These are phyloP conservation scores for Echeveria elegans DNA, from an alignment of 164 flowering plant species.

Conservation along the genomic window DNA sequence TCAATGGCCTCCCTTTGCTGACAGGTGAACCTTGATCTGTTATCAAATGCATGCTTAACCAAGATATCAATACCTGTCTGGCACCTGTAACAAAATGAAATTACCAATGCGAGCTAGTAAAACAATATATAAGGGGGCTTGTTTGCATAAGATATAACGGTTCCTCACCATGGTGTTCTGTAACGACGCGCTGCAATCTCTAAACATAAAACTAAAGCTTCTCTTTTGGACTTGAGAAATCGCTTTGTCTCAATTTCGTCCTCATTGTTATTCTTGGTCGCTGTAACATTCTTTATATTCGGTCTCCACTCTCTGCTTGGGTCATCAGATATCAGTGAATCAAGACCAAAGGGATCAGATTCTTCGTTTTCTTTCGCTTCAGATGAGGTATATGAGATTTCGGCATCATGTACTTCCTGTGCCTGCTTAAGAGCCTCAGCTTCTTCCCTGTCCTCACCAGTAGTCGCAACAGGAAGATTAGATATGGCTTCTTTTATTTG, in stretches of 20 bases:
- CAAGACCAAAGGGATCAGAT: conserved; percentile 86
- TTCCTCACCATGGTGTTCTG: conserved; percentile 59
- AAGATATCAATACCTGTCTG: conserved; percentile 85
- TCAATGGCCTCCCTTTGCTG: conserved; percentile 71
- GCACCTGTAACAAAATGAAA: conserved; percentile 49
- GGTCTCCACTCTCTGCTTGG: conserved; percentile 39
- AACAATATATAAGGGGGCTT: background rate
- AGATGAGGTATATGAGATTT: conserved; percentile 13
- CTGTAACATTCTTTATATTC: conserved; percentile 42
- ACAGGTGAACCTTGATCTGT: conserved; percentile 63
- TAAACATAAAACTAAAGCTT: conserved; percentile 66
- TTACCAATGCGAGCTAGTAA: conserved; percentile 14
- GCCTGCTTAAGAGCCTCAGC: conserved; percentile 48
- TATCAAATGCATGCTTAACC: conserved; percentile 84
- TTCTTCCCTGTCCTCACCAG: conserved; percentile 74
- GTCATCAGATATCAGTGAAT: conserved; percentile 48
- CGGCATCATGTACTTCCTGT: conserved; percentile 13
- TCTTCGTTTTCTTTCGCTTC: conserved; percentile 33
- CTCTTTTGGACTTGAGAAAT: conserved; percentile 62
- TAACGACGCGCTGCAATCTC: conserved; percentile 85
- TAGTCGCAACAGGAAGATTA: conserved; percentile 66
- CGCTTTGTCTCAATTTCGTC: conserved; percentile 59
- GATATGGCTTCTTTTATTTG: conserved; percentile 61
- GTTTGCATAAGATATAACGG: background rate
- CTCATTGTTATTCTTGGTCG: conserved; percentile 25